Evolutionary conservation across 768 basidiomycete species (phyloP).

Genomic region (Collybia sp.): DNA sequence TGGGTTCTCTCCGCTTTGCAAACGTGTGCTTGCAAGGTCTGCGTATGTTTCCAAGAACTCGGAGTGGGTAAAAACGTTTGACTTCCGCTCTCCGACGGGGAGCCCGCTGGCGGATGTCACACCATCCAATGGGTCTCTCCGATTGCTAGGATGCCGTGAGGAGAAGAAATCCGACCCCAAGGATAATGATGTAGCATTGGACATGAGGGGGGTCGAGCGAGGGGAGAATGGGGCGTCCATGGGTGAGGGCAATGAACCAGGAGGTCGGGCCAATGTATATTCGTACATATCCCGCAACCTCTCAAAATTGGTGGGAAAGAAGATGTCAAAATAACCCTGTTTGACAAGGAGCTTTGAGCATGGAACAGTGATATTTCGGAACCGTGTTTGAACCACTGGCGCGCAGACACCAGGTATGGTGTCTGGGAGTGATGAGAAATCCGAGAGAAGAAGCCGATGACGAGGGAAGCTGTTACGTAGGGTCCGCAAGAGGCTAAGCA

Average conservation of each 20-base stretch:
- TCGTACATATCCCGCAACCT: slow-evolving; percentile 89
- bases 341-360: slow-evolving; percentile 88
- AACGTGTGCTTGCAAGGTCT: slow-evolving; percentile 61
- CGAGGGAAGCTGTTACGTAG: slow-evolving; percentile 83
- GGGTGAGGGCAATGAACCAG: slow-evolving; percentile 11
- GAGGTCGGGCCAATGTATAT: slow-evolving; percentile 63
- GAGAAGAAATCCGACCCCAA: slow-evolving; percentile 70
- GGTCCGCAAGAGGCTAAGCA: slow-evolving; percentile 78
- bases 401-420: slow-evolving; percentile 72
- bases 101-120: slow-evolving; percentile 70
- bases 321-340: slow-evolving; percentile 97
- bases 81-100: slow-evolving; percentile 77
- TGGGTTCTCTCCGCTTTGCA: slow-evolving; percentile 84
- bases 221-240: slow-evolving; percentile 24
- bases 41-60: slow-evolving; percentile 89
- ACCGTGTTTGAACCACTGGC: slow-evolving; percentile 95
- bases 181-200: slow-evolving; percentile 42
- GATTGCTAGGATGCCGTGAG: slow-evolving; percentile 49
- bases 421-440: slow-evolving; percentile 88
- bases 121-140: slow-evolving; percentile 66
- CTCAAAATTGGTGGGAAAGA: slow-evolving; percentile 93
- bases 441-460: slow-evolving; percentile 91
- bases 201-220: slow-evolving; percentile 49
- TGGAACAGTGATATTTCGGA: slow-evolving; percentile 80
- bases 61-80: slow-evolving; percentile 79